Evolutionary conservation across 2,329 filamentous ascomycete species (phyloP).

Genomic region (Blastomyces emzantsi): DNA sequence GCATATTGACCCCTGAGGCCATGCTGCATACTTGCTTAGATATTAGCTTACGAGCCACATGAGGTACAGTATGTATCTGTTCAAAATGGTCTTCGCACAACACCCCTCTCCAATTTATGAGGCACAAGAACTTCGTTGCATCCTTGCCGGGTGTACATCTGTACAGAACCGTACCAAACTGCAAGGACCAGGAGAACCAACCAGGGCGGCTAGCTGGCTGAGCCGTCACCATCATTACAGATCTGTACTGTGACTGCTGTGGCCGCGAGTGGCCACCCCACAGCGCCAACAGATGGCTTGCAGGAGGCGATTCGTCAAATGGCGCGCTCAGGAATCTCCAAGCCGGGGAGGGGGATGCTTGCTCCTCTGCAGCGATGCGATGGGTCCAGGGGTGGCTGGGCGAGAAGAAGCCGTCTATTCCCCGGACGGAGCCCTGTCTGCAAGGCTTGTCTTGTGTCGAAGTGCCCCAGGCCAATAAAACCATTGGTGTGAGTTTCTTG

Average conservation of each 20-base stretch:
- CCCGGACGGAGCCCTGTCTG: neutral
- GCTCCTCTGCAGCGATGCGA: neutral
- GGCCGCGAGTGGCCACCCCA: neutral
- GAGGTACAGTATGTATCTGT: neutral
- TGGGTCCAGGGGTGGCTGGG: neutral
- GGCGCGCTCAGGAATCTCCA: neutral
- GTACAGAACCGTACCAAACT: neutral
- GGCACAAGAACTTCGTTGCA: neutral
- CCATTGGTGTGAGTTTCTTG: neutral
- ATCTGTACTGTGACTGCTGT: neutral
- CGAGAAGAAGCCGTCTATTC: neutral
- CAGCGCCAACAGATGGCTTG: neutral
- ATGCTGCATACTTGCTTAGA: neutral
- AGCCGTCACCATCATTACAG: neutral
- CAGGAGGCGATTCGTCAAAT: neutral
- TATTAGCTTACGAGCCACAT: neutral
- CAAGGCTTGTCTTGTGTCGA: neutral
- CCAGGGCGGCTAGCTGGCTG: neutral
- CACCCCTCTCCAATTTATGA: constrained; percentile 4
- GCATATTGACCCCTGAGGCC: neutral
- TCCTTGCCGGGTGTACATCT: neutral
- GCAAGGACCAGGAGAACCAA: neutral
- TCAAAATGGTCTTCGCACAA: neutral
- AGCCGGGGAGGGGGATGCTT: neutral
- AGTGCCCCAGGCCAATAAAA: neutral